Base-by-base conservation (phyloP, 2,329 filamentous ascomycete species). In the Sporothrix pallida region DNA sequence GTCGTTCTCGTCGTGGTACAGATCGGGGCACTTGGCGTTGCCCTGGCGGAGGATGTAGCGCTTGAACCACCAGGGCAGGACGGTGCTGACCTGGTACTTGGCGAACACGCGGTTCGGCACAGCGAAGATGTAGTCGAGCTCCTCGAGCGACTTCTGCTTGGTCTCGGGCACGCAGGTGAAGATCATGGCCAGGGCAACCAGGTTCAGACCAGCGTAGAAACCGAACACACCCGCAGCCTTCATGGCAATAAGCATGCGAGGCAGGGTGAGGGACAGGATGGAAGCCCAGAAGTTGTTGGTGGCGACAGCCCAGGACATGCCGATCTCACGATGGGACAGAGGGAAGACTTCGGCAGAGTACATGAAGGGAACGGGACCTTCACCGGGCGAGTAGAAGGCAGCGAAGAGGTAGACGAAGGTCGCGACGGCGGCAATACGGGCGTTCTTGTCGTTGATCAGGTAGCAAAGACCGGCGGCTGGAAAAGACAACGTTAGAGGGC, bases 311-410 rank as follows among this genome's bases (percentile, higher is more conserved):
- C 74, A 75, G 1, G 74, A 75, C 76, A 93, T 93, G 73, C 91
- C 91, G 37, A 92, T 86, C 78, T 93, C 91, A 78, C 91, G 87
- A 79, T 93, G 90, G 0, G 89, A 91, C 1, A 93, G 85, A 0
- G 91, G 91, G 79, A 91, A 93, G 1, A 92, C 89, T 79, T 93
- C 91, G 67, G 91, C 90, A 2, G 86, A 87, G 81, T 92, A 93
- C 0, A 89, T 88, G 79, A 91, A 93, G 0, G 90, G 90, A 12
- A 93, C 90, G 10, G 88, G 88, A 0, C 90, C 91, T 82, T 93
- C 91, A 1, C 87, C 79, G 8, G 79, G 79, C 2, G 79, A 80
- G 74, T 80, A 80, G 68, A 78, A 79, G 26, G 77, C 77, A 20
- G 75, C 74, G 50, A 80, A 80, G 60, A 80, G 71, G 76, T 78